Conservation (phyloP, 192 early-diverging fungal species). For the Coemansia sp. region DNA sequence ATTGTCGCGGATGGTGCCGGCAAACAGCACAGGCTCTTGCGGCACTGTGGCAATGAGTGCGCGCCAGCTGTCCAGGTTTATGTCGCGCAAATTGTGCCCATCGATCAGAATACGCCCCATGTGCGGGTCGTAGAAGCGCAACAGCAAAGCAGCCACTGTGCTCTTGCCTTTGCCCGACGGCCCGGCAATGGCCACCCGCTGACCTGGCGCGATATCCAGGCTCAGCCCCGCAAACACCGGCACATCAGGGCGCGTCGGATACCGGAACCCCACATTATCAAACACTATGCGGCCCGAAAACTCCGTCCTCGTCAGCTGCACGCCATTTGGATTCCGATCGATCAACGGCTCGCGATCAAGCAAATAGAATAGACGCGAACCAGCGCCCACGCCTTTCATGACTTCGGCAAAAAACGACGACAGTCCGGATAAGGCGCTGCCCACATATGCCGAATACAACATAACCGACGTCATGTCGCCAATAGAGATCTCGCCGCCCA, state of each 20-base stretch:
- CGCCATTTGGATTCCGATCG: conserved; percentile 27
- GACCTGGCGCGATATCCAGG: conserved; percentile 58
- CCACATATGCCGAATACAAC: conserved; percentile 68
- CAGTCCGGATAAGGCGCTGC: conserved; percentile 56
- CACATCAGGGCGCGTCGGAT: conserved; percentile 62
- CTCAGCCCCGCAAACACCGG: conserved; percentile 58
- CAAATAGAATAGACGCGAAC: conserved; percentile 60
- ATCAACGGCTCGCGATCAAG: conserved; percentile 54
- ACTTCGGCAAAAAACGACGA: conserved; percentile 70
- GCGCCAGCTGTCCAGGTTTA: conserved; percentile 61
- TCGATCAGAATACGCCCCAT: conserved; percentile 60
- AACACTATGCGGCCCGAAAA: conserved; percentile 58
- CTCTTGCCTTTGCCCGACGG: conserved; percentile 67
- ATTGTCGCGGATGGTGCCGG: conserved; percentile 67
- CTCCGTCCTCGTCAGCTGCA: conserved; percentile 5
- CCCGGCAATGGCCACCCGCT: conserved; percentile 56
- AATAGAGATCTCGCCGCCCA: conserved; percentile 58
- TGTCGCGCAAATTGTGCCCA: conserved; percentile 57
- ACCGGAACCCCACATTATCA: conserved; percentile 61
- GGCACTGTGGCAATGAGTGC: conserved; percentile 64
- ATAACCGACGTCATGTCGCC: conserved; percentile 70
- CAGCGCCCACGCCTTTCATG: conserved; percentile 70
- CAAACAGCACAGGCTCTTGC: conserved; percentile 77
- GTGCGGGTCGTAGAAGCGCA: conserved; percentile 73
- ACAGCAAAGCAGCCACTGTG: conserved; percentile 60